Percentiles rank a stretch among this genome's conserved stretches.
Evolutionary conservation across 2,329 filamentous ascomycete genomes (phyloP).

Genomic region (Chrysosporium queenslandicum): DNA sequence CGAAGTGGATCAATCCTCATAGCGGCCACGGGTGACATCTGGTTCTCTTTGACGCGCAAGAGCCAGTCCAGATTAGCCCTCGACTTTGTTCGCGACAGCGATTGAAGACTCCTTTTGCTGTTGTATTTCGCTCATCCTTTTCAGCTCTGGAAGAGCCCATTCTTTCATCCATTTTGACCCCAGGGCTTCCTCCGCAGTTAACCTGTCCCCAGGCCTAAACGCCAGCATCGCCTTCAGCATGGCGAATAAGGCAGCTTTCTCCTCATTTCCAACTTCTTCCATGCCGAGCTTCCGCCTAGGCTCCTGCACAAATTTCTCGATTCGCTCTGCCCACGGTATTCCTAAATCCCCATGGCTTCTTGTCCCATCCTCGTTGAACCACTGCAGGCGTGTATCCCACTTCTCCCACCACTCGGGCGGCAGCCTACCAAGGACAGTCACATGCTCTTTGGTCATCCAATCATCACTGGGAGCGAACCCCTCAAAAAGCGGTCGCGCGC

Average conservation of each 20-base stretch:
- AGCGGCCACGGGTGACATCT: too few relatives aligned
- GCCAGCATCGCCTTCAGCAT: slow-evolving; percentile 20
- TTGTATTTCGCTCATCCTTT: too few relatives aligned
- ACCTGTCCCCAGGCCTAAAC: slow-evolving; percentile 16
- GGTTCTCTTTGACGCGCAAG: too few relatives aligned
- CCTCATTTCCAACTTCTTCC: slow-evolving; percentile 11
- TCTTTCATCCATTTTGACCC: slow-evolving; percentile 20
- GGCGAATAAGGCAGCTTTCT: slow-evolving; percentile 13
- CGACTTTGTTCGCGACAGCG: too few relatives aligned
- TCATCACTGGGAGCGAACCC: slow-evolving; percentile 18
- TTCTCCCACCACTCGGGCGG: slow-evolving; percentile 18
- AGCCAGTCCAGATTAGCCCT: too few relatives aligned
- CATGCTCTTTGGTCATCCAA: slow-evolving; percentile 21
- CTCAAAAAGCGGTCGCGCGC: slow-evolving; percentile 19
- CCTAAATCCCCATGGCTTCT: slow-evolving; percentile 7
- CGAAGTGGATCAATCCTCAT: too few relatives aligned
- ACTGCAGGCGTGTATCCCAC: neutral
- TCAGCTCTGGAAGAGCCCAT: slow-evolving; percentile 15
- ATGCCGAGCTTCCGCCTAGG: neutral
- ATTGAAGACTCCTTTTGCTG: too few relatives aligned
- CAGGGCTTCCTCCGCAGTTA: slow-evolving; percentile 16
- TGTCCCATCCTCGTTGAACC: slow-evolving; percentile 15
- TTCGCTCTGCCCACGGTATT: neutral
- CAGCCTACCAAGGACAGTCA: slow-evolving; percentile 22
- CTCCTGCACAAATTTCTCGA: slow-evolving; percentile 11